Percentiles rank a stretch among this genome's conserved stretches.
Evolutionary conservation across 495 filamentous ascomycete species (phyloP).

Genomic region (Terfezia claveryi): DNA sequence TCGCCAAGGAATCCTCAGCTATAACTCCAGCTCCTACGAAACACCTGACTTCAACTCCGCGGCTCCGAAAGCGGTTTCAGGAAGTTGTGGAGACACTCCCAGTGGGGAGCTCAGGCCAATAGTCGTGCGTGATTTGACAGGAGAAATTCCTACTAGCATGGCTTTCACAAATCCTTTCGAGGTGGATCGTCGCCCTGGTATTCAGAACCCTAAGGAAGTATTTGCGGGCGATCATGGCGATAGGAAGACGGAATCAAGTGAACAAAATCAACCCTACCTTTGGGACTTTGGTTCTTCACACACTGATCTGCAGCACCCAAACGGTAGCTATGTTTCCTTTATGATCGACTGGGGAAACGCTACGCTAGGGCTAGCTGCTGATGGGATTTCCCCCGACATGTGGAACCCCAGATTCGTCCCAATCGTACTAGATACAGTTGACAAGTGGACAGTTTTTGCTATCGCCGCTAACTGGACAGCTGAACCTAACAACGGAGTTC

Average conservation of each 20-base stretch:
- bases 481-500: not conserved
- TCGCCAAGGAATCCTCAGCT: slow-evolving; percentile 4
- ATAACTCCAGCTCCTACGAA: not conserved
- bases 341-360: not conserved
- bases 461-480: not conserved
- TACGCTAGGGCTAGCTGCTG: not conserved
- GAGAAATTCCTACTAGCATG: not conserved
- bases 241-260: not conserved
- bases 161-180: not conserved
- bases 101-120: not conserved
- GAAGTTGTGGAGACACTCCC: not conserved
- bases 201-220: not conserved
- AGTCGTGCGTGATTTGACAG: not conserved
- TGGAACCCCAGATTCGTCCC: not conserved
- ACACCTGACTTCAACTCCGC: slow-evolving; percentile 6
- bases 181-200: not conserved
- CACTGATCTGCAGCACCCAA: not conserved
- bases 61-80: not conserved
- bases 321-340: not conserved
- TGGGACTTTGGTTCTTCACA: not conserved
- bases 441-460: not conserved
- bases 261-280: not conserved
- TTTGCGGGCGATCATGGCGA: not conserved
- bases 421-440: not conserved
- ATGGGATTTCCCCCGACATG: not conserved